Percentiles rank a stretch among this genome's conserved stretches.
phyloP scores from a whole-genome alignment of 1,139 yeast species.

The Debaryomycetaceae sp. region DNA sequence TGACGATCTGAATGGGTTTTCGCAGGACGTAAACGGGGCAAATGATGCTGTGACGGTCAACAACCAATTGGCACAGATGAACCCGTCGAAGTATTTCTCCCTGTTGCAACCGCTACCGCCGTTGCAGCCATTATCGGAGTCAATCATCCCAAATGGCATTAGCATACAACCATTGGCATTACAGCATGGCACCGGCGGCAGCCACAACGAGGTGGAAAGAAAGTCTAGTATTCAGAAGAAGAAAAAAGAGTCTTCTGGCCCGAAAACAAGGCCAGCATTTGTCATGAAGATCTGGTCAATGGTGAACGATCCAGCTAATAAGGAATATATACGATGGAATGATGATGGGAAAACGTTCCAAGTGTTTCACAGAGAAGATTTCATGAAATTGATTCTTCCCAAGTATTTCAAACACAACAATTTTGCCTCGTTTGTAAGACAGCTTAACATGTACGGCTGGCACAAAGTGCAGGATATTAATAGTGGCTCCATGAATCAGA shows the following conservation, averaged over 20 bases:
- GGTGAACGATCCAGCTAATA: conserved; percentile 78
- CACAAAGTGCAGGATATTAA: conserved; percentile 86
- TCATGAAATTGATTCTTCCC: conserved; percentile 81
- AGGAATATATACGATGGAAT: conserved; percentile 76
- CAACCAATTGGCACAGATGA: conserved; percentile 11
- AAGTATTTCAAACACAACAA: conserved; percentile 91
- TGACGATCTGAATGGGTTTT: background rate
- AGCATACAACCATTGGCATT: conserved; percentile 10
- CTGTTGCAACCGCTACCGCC: conserved; percentile 23
- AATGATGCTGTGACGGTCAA: conserved; percentile 8
- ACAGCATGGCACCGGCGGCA: conserved; percentile 2
- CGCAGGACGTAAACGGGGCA: background rate
- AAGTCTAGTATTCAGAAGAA: conserved; percentile 14
- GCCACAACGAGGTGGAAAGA: conserved; percentile 4
- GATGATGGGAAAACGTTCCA: conserved; percentile 82
- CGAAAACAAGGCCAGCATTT: conserved; percentile 70
- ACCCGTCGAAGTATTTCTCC: conserved; percentile 11
- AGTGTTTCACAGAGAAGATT: conserved; percentile 79
- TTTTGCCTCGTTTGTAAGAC: conserved; percentile 92
- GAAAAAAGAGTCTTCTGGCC: conserved; percentile 32
- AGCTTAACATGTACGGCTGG: conserved; percentile 97
- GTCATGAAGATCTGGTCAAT: conserved; percentile 91
- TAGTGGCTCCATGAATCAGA: conserved; percentile 57
- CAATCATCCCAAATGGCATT: conserved; percentile 28
- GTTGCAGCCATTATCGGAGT: conserved; percentile 33